Evolutionary conservation across 495 filamentous ascomycete genomes (phyloP), one percentile per base, ranked within the genome.

Genomic region (Chaetomium tenue): DNA sequence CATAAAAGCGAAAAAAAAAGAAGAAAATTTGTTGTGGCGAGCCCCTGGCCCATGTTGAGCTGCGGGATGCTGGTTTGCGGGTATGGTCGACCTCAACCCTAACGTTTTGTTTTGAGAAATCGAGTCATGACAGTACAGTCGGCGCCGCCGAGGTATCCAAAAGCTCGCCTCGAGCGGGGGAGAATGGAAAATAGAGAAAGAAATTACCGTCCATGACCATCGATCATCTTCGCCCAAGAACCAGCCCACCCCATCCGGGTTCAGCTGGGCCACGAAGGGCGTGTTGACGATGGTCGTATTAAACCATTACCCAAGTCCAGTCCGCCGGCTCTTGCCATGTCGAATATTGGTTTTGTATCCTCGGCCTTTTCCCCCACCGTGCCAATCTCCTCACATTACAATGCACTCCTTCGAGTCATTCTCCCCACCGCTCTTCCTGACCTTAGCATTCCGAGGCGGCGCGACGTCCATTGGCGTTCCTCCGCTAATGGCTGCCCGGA

Each of bases 401-500:
- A 80, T 67, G 69, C 85, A 87, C 25, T 87, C 83, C 70, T 83
- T 83, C 48, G 84, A 82, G 40, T 84, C 77, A 52, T 79, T 76
- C 12, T 76, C 71, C 47, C 74, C 73, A 40, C 61, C 66, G n/a
- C 61, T 69, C 67, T 85, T 85, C 71, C 75, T 81, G 67, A 82
- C 79, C 68, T 82, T 84, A 33, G 69, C 76, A 69, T 75, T 81
- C 60, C 79, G 78, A 13, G 81, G 65, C 12, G 75, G 75, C 25
- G 76, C 80, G 13, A 83, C 79, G 42, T 82, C 81, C 79, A 81
- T 79, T 5, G 84, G 81, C 28, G 77, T 81, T 12, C 84, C 85
- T 8, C 93, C 94, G 46, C 89, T 88, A 16, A 91, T 89, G 16
- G 95, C 94, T 0, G 89, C 89, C 23, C 87, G 85, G 64, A 99